These are phyloP conservation scores for Myriangium duriaei DNA, from an alignment of 2,329 filamentous ascomycete genomes.

Conservation along the genomic window DNA sequence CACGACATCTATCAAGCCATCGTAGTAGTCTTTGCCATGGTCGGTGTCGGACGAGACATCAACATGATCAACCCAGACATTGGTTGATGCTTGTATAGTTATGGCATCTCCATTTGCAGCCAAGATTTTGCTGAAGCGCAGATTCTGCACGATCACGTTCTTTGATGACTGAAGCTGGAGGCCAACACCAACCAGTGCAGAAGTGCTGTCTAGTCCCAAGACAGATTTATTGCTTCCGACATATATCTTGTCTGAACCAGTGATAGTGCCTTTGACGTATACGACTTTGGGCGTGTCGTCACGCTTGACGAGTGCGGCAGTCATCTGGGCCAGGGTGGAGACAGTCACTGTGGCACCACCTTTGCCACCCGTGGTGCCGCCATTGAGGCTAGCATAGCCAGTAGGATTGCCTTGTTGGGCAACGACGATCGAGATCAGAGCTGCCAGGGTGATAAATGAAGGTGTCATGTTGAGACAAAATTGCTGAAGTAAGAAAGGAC, in stretches of 20 bases:
- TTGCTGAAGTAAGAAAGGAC: not conserved
- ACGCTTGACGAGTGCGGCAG: conserved; percentile 22
- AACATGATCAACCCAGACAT: conserved; percentile 55
- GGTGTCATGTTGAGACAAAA: not conserved
- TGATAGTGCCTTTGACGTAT: conserved; percentile 34
- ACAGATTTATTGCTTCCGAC: conserved; percentile 40
- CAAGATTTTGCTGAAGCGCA: conserved; percentile 39
- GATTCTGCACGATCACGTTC: conserved; percentile 47
- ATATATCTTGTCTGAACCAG: conserved; percentile 31
- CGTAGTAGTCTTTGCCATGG: conserved; percentile 57
- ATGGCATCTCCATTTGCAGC: conserved; percentile 39
- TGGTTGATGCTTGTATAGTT: conserved; percentile 34
- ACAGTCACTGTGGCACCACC: conserved; percentile 34
- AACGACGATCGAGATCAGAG: conserved; percentile 15
- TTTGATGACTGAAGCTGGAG: conserved; percentile 35
- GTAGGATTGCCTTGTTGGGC: conserved; percentile 13
- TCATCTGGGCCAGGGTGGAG: conserved; percentile 31
- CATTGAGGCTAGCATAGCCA: conserved; percentile 19
- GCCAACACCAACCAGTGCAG: conserved; percentile 33
- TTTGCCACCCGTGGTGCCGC: conserved; percentile 35
- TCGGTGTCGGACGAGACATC: conserved; percentile 49
- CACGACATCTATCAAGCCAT: conserved; percentile 52
- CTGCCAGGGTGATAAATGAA: conserved; percentile 19
- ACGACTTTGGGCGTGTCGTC: conserved; percentile 30
- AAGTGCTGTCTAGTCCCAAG: conserved; percentile 34